These are phyloP conservation scores for Mrakiaceae sp. DNA, from an alignment of 1,284 basidiomycete genomes.

Conservation along the genomic window DNA sequence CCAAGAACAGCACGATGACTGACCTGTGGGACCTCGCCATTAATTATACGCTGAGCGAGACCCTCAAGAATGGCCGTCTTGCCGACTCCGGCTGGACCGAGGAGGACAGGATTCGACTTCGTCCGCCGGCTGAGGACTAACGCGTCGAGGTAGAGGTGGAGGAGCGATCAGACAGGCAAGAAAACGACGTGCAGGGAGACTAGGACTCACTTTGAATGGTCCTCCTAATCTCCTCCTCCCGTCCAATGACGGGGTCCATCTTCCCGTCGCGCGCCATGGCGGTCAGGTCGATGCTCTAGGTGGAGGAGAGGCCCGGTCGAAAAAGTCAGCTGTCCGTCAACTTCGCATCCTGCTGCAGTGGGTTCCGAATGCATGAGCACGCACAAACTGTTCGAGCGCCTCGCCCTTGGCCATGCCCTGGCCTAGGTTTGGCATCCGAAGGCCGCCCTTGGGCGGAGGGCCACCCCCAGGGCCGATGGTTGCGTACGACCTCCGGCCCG, in stretches of 20 bases:
- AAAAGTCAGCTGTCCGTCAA: neutral
- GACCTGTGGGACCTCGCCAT: conserved; percentile 84
- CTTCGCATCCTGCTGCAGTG: neutral
- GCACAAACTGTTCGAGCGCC: conserved; percentile 68
- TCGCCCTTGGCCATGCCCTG: conserved; percentile 51
- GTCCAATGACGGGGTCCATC: conserved; percentile 78
- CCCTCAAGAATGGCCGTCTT: conserved; percentile 92
- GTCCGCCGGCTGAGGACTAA: conserved; percentile 57
- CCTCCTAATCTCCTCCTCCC: conserved; percentile 82
- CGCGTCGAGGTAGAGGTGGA: neutral
- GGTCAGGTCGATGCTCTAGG: conserved; percentile 67
- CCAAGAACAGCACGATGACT: conserved; percentile 19
- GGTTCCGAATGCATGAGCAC: conserved; percentile 25
- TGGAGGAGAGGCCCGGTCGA: neutral
- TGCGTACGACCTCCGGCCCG: no score
- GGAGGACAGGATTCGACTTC: conserved; percentile 71
- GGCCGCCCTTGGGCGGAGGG: neutral
- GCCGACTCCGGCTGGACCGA: conserved; percentile 60
- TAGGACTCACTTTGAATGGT: conserved; percentile 58
- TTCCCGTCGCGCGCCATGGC: conserved; percentile 71
- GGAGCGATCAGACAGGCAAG: neutral
- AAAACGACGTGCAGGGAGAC: neutral
- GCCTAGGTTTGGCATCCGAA: conserved; percentile 3
- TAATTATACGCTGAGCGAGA: conserved; percentile 50
- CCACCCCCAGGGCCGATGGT: no score